Percentiles rank a stretch among this genome's conserved stretches.
These are phyloP conservation scores for Fraxinus anomala DNA, from an alignment of 257 asterid genomes.

Conservation along the genomic window DNA sequence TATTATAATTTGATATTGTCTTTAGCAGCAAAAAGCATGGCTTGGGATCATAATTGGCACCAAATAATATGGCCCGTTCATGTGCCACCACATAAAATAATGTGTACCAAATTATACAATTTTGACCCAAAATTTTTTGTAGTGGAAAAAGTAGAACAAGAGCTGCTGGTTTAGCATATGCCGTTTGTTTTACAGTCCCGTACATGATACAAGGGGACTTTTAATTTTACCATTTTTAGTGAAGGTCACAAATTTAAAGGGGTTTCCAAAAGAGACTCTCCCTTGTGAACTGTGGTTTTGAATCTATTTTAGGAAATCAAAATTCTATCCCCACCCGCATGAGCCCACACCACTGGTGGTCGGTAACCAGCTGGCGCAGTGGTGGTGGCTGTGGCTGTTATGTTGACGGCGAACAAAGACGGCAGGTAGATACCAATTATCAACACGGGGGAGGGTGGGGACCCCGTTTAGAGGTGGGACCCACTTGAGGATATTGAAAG, in stretches of 20 bases:
- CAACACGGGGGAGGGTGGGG: slow-evolving; percentile 26
- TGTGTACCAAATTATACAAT: background rate
- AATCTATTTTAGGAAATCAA: slow-evolving; percentile 28
- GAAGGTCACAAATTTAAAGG: slow-evolving; percentile 10
- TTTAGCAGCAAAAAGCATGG: background rate
- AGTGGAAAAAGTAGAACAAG: background rate
- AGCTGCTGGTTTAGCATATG: slow-evolving; percentile 41
- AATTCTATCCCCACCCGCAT: slow-evolving; percentile 21
- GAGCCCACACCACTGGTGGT: slow-evolving; percentile 34
- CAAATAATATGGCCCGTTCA: slow-evolving; percentile 16
- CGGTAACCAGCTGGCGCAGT: slow-evolving; percentile 30
- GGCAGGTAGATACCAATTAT: slow-evolving; percentile 30
- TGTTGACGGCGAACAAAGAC: slow-evolving; percentile 41
- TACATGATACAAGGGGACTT: slow-evolving; percentile 3
- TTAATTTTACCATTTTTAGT: slow-evolving; percentile 26
- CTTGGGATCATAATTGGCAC: slow-evolving; percentile 2
- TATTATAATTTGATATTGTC: background rate
- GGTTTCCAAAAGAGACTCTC: background rate
- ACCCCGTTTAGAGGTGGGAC: slow-evolving; percentile 4
- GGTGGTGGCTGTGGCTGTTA: slow-evolving; percentile 29
- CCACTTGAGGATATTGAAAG: slow-evolving; percentile 37
- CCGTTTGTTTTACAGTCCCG: slow-evolving; percentile 38
- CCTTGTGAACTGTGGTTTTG: slow-evolving; percentile 27
- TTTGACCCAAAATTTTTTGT: background rate
- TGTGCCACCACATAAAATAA: slow-evolving; percentile 17